Evolutionary conservation across 176 grass and related monocot genomes (phyloP).

Genomic region (Bonia amplexicaulis): DNA sequence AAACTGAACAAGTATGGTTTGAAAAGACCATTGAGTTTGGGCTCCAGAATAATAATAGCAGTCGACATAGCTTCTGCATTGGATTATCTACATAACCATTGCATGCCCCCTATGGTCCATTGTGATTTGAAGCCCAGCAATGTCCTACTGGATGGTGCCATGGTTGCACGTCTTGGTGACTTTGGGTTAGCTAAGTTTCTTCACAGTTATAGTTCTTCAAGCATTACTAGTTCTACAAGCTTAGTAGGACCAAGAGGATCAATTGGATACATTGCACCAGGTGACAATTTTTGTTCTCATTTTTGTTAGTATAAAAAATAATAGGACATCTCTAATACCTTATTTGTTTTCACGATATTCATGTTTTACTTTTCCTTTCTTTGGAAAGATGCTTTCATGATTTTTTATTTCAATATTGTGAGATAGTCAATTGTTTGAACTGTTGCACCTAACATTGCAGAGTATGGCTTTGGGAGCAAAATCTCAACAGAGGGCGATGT

Average conservation of each 20-base stretch:
- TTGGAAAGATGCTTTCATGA: not conserved
- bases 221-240: conserved; percentile 2
- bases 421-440: not conserved
- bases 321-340: not conserved
- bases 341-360: not conserved
- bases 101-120: conserved; percentile 35
- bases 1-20: not conserved
- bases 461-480: conserved; percentile 43
- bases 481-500: conserved; percentile 39
- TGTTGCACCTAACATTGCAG: not conserved
- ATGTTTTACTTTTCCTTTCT: not conserved
- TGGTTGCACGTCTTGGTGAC: conserved; percentile 39
- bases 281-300: not conserved
- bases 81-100: conserved; percentile 40
- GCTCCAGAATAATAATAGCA: conserved; percentile 32
- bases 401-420: not conserved
- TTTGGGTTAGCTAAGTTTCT: conserved; percentile 42
- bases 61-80: conserved; percentile 45
- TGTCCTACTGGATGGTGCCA: conserved; percentile 32
- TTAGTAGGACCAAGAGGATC: conserved; percentile 16
- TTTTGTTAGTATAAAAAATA: not conserved
- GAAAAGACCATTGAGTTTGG: conserved; percentile 19
- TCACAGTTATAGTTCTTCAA: not conserved
- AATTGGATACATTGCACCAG: conserved; percentile 47
- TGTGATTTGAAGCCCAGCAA: conserved; percentile 59